Conservation (phyloP, 225 moss, liverwort and hornwort genomes). For the Lunularia cruciata region DNA sequence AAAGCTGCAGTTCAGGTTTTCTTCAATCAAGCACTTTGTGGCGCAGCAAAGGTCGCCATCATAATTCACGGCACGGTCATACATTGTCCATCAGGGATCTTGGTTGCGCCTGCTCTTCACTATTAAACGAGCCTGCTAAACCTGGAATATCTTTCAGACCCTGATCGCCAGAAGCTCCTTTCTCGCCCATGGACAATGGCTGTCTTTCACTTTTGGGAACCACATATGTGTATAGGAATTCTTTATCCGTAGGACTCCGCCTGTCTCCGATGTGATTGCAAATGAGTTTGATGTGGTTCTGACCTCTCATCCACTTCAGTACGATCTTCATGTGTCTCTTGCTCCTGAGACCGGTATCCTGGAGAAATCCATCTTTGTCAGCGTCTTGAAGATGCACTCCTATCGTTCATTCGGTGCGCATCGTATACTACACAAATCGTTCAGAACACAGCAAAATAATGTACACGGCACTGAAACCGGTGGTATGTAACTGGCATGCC, state of each 20-base stretch:
- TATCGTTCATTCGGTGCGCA: too few species aligned
- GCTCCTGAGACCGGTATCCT: conserved; percentile 44
- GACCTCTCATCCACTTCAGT: conserved; percentile 50
- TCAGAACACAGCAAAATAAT: too few species aligned
- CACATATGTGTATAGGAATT: conserved; percentile 37
- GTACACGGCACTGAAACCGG: too few species aligned
- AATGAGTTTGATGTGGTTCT: conserved; percentile 40
- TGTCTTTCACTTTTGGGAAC: conserved; percentile 37
- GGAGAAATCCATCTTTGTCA: conserved; percentile 6
- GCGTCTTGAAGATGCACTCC: too few species aligned
- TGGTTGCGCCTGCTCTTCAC: background rate
- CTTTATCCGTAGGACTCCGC: conserved; percentile 39
- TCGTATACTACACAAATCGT: too few species aligned
- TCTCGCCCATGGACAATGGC: background rate
- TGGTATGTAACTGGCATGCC: too few species aligned
- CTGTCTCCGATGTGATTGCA: conserved; percentile 50
- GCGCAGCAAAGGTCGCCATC: background rate
- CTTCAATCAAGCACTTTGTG: background rate
- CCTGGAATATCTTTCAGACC: conserved; percentile 17
- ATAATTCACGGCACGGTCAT: background rate
- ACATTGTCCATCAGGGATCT: background rate
- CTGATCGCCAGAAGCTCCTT: background rate
- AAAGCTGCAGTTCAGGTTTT: background rate
- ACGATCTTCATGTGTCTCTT: conserved; percentile 54
- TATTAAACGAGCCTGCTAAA: background rate